These are phyloP conservation scores for Pseudogymnoascus sp. DNA, from an alignment of 2,329 filamentous ascomycete species.

Conservation along the genomic window DNA sequence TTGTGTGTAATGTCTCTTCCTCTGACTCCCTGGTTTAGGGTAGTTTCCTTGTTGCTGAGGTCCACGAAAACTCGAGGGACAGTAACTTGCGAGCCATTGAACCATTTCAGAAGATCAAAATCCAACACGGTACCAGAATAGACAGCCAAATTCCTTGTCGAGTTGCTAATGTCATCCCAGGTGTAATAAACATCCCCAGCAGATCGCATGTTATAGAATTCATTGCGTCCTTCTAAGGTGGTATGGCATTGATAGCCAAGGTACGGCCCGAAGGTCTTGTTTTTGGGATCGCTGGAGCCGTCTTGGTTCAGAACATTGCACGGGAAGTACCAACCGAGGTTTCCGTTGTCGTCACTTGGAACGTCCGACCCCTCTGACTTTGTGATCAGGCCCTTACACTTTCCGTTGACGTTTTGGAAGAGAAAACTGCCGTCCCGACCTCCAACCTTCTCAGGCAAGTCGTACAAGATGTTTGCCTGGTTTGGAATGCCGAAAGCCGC, in stretches of 20 bases:
- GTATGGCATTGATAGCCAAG: conserved; percentile 88
- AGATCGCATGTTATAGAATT: conserved; percentile 66
- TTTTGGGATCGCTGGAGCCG: conserved; percentile 65
- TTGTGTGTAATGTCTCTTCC: conserved; percentile 85
- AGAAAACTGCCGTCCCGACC: conserved; percentile 94
- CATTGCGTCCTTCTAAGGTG: conserved; percentile 54
- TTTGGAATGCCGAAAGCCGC: conserved; percentile 68
- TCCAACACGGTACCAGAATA: conserved; percentile 94
- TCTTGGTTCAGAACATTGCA: conserved; percentile 91
- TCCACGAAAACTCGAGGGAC: conserved; percentile 73
- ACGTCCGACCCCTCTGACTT: conserved; percentile 64
- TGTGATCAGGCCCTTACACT: conserved; percentile 87
- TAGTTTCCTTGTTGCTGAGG: conserved; percentile 59
- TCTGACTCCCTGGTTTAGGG: conserved; percentile 56
- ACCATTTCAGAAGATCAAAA: conserved; percentile 80
- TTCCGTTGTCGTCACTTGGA: conserved; percentile 62
- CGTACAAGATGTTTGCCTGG: conserved; percentile 75
- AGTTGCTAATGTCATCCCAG: conserved; percentile 90
- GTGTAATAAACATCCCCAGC: conserved; percentile 90
- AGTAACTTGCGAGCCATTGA: conserved; percentile 72
- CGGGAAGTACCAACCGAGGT: conserved; percentile 95
- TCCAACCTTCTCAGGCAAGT: conserved; percentile 71
- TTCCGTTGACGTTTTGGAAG: conserved; percentile 97
- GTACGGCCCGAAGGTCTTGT: conserved; percentile 68
- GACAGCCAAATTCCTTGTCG: conserved; percentile 80